Evolutionary conservation across 179 eudicot species (phyloP), one percentile per base, ranked within the genome.

Genomic region (Silene vulgaris): DNA sequence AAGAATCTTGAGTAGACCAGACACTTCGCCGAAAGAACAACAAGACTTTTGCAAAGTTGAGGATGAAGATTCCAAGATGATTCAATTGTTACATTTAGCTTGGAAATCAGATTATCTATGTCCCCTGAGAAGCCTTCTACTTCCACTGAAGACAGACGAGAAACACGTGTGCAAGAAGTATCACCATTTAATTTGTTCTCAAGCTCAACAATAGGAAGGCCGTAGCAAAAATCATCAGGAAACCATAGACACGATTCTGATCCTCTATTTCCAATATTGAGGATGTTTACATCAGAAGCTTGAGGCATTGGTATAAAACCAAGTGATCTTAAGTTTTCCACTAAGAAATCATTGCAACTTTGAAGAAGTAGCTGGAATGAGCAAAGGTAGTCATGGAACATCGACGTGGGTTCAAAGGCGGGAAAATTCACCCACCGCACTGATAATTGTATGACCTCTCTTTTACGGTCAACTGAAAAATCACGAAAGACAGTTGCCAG

Each of bases 61-160:
- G 81, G 87, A 81, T 91, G 97, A 77, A 90, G 85, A 76, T 81
- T 87, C 89, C 90, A 90, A 81, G 92, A 88, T 52, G 68, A 83
- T 75, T 91, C 97, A 73, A 90, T 76, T 9, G 92, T 82, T 45
- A 69, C 77, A 81, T 74, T 69, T 64, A 91, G 88, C 82, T 86
- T 89, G 52, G 78, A 80, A 79, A 91, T 76, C 28, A 91, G 87
- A 72, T 74, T 62, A 73, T 82, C 81, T 63, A 91, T 75, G 59
- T 82, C 86, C 67, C 77, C 69, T 43, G 84, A 83, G 6, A 85
- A 85, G 2, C 75, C 73, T 76, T 78, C 71, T 48, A 79, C 32
- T 68, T 88, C 89, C 81, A 84, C 77, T 56, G 79, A 75, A 45
- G 84, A 80, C 74, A 88, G 82, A 76, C 65, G 85, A 77, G 68